Evolutionary conservation across 1,139 yeast species (phyloP).

Genomic region (Sugiyamaella japonica): DNA sequence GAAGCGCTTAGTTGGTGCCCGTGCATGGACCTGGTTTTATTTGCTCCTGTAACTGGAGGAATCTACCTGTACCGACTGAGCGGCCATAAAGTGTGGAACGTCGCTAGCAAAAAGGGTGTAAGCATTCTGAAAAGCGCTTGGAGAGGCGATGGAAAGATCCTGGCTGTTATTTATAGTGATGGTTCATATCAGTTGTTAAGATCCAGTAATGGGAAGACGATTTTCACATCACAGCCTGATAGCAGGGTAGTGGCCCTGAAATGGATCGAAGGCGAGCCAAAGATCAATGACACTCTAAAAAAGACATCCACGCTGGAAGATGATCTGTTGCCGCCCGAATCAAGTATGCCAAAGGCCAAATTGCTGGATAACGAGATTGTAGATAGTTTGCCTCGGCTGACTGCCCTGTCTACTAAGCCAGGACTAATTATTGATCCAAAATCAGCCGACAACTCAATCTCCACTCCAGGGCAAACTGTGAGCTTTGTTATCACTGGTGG

Average conservation of each 20-base stretch:
- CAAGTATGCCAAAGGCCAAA: not conserved
- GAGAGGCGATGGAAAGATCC: slow-evolving; percentile 43
- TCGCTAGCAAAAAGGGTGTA: slow-evolving; percentile 32
- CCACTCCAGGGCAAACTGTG: not conserved
- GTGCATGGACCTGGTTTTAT: slow-evolving; percentile 52
- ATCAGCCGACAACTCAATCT: slow-evolving; percentile 7
- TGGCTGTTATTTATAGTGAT: slow-evolving; percentile 51
- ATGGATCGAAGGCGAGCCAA: slow-evolving; percentile 18
- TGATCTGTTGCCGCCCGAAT: not conserved
- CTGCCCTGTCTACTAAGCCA: slow-evolving; percentile 34
- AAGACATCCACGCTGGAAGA: not conserved
- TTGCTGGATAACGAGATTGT: slow-evolving; percentile 33
- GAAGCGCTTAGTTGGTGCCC: slow-evolving; percentile 56
- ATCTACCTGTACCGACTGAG: slow-evolving; percentile 55
- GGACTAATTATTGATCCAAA: slow-evolving; percentile 2
- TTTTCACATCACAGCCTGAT: slow-evolving; percentile 13
- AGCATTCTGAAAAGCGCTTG: slow-evolving; percentile 28
- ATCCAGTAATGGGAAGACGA: slow-evolving; percentile 48
- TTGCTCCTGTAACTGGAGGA: slow-evolving; percentile 46
- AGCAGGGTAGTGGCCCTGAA: not conserved
- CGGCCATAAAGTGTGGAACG: slow-evolving; percentile 57
- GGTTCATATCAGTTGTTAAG: slow-evolving; percentile 50
- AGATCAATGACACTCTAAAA: no score
- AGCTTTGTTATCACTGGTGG: slow-evolving; percentile 29
- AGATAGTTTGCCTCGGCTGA: slow-evolving; percentile 41